Conservation (phyloP, 148 eudicot genomes). For the Diospyros kaki region DNA sequence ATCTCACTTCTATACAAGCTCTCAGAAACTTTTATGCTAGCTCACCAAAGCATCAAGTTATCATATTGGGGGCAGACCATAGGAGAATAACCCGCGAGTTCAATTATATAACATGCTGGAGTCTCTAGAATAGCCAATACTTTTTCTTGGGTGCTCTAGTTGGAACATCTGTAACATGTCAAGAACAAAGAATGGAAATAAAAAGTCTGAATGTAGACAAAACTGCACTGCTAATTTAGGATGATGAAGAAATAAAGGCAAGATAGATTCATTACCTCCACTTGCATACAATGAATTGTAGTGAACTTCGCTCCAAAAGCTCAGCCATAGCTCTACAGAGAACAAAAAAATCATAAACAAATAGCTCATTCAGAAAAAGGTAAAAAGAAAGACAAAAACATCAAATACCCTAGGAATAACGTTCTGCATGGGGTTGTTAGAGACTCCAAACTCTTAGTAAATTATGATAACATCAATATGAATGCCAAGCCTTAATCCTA, state of each 20-base stretch:
- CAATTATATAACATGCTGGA: background rate
- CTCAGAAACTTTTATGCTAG: too few relatives aligned
- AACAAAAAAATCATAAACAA: conserved; percentile 2
- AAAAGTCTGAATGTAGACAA: background rate
- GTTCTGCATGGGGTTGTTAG: too few relatives aligned
- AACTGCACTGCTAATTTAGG: background rate
- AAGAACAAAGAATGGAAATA: background rate
- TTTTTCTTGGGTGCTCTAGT: conserved; percentile 47
- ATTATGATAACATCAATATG: too few relatives aligned
- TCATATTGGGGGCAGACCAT: too few relatives aligned
- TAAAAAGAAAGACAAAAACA: background rate
- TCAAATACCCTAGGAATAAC: too few relatives aligned
- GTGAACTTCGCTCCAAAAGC: conserved; percentile 89
- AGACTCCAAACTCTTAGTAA: too few relatives aligned
- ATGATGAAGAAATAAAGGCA: background rate
- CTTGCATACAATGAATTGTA: conserved; percentile 61
- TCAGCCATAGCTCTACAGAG: conserved; percentile 64
- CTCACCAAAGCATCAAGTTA: too few relatives aligned
- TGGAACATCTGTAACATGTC: conserved; percentile 52
- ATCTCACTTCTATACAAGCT: too few relatives aligned
- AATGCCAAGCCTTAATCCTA: too few relatives aligned
- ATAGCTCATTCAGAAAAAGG: background rate
- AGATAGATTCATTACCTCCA: conserved; percentile 43
- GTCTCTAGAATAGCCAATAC: conserved; percentile 60
- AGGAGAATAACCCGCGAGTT: too few relatives aligned